Base-by-base conservation (phyloP, 2,329 filamentous ascomycete species). In the Anisogramma anomala region DNA sequence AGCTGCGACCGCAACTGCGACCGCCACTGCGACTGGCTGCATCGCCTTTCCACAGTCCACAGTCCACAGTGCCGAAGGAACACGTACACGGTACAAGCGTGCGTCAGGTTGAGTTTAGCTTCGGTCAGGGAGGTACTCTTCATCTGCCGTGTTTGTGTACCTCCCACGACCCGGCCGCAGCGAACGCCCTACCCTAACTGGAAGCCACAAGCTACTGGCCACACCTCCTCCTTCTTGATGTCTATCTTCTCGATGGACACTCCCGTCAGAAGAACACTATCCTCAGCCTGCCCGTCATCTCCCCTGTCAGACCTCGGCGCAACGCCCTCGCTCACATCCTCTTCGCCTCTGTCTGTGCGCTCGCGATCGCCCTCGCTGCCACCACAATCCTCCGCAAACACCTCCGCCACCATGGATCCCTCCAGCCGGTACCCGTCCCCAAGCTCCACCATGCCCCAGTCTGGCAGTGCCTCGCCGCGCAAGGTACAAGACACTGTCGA, bases 241-340 rank as follows among this genome's bases (percentile, higher is more conserved):
- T n/a, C n/a, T n/a, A n/a, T n/a, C n/a, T n/a, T n/a, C n/a, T n/a
- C n/a, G 23, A 46, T 48, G 46, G 43, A 37, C 33, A 31, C 39
- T 37, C 36, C 42, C 23, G 32, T 23, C 19, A 23, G 25, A 8
- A 56, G 57, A 25, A 30, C 3, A 6, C n/a, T n/a, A 14, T 30
- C 27, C n/a, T 30, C 27, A 30, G 55, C 58, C 38, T 59, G 67
- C 10, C 65, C 64, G n/a, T 74, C 69, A 3, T 76, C 72, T 27
- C 71, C 72, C 26, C 65, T 77, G 30, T 75, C 72, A 4, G 57
- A 65, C 23, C 61, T 77, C 38, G 69, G 69, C n/a, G 62, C 65
- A 35, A 72, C 73, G 17, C 57, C 62, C 38, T 58, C 58, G 27
- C 55, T 58, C 39, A 59, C 67, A 30, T 56, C 63, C 19, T 74